These are phyloP conservation scores for Oryza rufipogon DNA, from an alignment of 176 grass and related monocot genomes.

Conservation along the genomic window DNA sequence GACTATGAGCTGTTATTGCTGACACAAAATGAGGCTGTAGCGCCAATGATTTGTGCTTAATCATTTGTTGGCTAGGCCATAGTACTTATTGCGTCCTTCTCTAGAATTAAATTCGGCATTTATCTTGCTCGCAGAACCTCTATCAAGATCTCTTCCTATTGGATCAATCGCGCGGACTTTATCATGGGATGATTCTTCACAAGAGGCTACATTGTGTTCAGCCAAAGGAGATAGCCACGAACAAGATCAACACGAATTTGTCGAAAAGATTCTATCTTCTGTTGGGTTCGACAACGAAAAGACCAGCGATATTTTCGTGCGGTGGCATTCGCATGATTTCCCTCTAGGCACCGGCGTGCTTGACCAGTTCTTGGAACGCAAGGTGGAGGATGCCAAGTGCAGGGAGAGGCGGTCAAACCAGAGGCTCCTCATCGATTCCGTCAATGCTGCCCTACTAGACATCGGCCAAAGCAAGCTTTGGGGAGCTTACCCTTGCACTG, in stretches of 20 bases:
- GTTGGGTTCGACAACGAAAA: constrained; percentile 50
- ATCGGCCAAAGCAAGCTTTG: constrained; percentile 62
- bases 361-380: constrained; percentile 73
- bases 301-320: constrained; percentile 46
- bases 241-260: constrained; percentile 61
- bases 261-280: constrained; percentile 64
- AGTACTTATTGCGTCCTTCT: constrained; percentile 18
- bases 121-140: constrained; percentile 55
- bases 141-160: constrained; percentile 74
- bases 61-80: constrained; percentile 24
- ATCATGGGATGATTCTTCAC: constrained; percentile 73
- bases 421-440: constrained; percentile 83
- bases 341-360: constrained; percentile 63
- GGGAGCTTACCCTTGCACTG: constrained; percentile 53
- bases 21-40: constrained; percentile 26
- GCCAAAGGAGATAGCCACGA: constrained; percentile 40
- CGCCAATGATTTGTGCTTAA: constrained; percentile 28
- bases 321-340: constrained; percentile 69
- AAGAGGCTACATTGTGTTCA: constrained; percentile 39
- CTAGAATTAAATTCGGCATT: neutral
- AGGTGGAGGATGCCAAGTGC: constrained; percentile 62
- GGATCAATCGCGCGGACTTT: constrained; percentile 79
- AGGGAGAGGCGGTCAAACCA: constrained; percentile 81
- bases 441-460: constrained; percentile 69
- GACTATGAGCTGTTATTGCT: constrained; percentile 25